Percentiles rank a stretch among this genome's conserved stretches.
phyloP scores from a whole-genome alignment of 257 asterid species.

The Echium plantagineum region DNA sequence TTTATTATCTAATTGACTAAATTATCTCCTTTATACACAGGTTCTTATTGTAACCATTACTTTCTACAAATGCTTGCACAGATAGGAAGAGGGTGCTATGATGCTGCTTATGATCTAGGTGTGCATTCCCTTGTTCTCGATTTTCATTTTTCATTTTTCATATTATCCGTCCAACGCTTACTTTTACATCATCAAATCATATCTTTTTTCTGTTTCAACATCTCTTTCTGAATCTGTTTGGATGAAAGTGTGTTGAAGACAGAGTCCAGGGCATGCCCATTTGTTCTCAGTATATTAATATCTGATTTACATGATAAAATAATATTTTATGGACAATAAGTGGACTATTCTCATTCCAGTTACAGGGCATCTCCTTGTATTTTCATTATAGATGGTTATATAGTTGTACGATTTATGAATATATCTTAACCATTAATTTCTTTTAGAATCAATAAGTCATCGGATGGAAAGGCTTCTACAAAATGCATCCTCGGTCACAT shows the following conservation, averaged over 20 bases:
- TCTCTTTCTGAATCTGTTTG: too few species aligned
- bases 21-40: slow-evolving; percentile 16
- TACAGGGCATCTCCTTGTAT: background rate
- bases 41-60: slow-evolving; percentile 74
- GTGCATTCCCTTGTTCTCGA: slow-evolving; percentile 10
- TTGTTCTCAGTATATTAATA: too few species aligned
- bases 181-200: background rate
- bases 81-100: slow-evolving; percentile 70
- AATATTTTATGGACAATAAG: background rate
- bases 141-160: background rate
- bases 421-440: slow-evolving; percentile 6
- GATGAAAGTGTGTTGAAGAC: too few species aligned
- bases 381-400: background rate
- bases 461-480: slow-evolving; percentile 56
- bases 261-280: too few species aligned
- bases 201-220: too few species aligned
- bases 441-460: slow-evolving; percentile 45
- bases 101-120: slow-evolving; percentile 70
- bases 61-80: slow-evolving; percentile 87
- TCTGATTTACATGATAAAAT: too few species aligned
- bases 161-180: background rate
- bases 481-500: slow-evolving; percentile 48
- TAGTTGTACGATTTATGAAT: background rate
- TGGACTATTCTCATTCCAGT: background rate
- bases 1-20: background rate